Evolutionary conservation across 2,329 filamentous ascomycete genomes (phyloP).

Genomic region (Phyllosticta ampelicida): DNA sequence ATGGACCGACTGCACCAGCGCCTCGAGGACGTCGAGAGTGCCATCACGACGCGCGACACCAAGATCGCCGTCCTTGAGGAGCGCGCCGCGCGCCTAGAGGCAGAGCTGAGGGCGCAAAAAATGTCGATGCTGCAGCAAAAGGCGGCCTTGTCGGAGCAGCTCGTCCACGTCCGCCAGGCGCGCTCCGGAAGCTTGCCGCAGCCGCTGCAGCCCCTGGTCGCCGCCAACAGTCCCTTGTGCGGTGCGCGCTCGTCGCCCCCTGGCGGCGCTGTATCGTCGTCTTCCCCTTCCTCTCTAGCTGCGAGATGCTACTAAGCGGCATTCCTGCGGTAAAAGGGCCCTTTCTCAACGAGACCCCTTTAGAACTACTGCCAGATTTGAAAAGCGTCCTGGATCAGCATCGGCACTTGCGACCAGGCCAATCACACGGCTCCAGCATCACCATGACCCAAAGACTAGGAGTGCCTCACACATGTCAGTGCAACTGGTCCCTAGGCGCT

Average conservation of each 20-base stretch:
- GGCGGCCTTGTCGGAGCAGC: conserved; percentile 30
- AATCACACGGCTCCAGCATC: background rate
- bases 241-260: background rate
- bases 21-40: conserved; percentile 13
- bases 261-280: background rate
- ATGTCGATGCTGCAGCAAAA: conserved; percentile 19
- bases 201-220: conserved; percentile 3
- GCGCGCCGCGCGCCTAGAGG: conserved; percentile 13
- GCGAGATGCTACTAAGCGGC: background rate
- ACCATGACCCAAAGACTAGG: background rate
- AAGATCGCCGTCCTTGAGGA: conserved; percentile 23
- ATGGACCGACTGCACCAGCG: conserved; percentile 12
- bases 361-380: background rate
- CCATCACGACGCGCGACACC: conserved; percentile 9
- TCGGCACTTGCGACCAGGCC: background rate
- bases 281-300: background rate
- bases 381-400: background rate
- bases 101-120: conserved; percentile 12
- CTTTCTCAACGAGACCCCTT: background rate
- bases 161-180: conserved; percentile 18
- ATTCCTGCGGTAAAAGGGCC: background rate
- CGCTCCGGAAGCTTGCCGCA: background rate
- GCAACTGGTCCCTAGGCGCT: background rate
- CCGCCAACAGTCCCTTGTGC: background rate
- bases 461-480: background rate